phyloP scores from a whole-genome alignment of 768 basidiomycete genomes.

The Lactarius hatsudake region DNA sequence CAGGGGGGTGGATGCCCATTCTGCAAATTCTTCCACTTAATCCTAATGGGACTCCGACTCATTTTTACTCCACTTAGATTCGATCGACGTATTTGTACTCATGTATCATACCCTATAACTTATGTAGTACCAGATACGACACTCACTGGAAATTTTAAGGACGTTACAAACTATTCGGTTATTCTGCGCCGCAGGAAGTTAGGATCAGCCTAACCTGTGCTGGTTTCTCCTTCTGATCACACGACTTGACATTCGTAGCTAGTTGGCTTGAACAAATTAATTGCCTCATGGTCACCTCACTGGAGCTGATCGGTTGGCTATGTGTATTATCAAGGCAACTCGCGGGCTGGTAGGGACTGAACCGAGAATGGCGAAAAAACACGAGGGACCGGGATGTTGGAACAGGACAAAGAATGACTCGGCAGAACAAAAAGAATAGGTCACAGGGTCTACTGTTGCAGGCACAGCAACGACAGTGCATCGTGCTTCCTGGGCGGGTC shows the following conservation, averaged over 20 bases:
- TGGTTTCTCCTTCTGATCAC: neutral
- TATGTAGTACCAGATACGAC: conserved; percentile 1
- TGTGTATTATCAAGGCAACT: neutral
- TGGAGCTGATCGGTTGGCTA: neutral
- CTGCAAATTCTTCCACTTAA: conserved; percentile 6
- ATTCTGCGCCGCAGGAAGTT: neutral
- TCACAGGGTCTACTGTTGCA: neutral
- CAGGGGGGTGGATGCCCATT: conserved; percentile 26
- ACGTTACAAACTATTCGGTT: neutral
- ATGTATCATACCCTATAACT: conserved; percentile 3
- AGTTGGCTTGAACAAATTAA: neutral
- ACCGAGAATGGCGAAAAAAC: neutral
- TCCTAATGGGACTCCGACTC: neutral
- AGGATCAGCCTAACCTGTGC: neutral
- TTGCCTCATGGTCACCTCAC: neutral
- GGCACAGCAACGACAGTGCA: conserved; percentile 30
- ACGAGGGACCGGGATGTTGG: neutral
- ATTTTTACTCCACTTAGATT: conserved; percentile 10
- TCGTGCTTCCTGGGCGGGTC: conserved; percentile 18
- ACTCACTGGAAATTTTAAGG: neutral
- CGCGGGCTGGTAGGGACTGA: too few relatives aligned
- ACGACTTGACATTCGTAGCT: neutral
- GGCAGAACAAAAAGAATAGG: neutral
- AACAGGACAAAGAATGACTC: neutral
- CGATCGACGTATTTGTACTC: conserved; percentile 3